A percentile compares a stretch with the other conserved stretches of the same genome.
These are phyloP conservation scores for Ploettnerulaceae sp. DNA, from an alignment of 2,329 filamentous ascomycete genomes.

Conservation along the genomic window DNA sequence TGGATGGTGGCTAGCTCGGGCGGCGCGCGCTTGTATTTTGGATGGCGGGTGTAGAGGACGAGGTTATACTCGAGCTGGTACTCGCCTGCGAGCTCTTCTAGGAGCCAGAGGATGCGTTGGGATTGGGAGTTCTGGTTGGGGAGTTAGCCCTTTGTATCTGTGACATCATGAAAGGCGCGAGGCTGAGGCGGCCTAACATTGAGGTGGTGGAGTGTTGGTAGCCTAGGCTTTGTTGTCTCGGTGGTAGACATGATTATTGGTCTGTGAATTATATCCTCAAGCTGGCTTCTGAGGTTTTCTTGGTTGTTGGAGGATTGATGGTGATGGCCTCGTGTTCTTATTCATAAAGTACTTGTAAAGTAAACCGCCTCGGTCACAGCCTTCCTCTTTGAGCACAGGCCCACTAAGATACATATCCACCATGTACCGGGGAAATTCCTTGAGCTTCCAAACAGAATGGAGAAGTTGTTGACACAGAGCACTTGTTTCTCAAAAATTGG, in stretches of 20 bases:
- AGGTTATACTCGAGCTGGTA: conserved; percentile 72
- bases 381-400: too few species aligned
- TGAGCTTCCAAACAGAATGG: too few species aligned
- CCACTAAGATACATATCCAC: too few species aligned
- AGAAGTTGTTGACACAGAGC: too few species aligned
- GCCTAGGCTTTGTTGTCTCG: conserved; percentile 7
- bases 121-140: conserved; percentile 58
- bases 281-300: too few species aligned
- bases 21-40: conserved; percentile 60
- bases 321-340: too few species aligned
- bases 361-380: too few species aligned
- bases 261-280: background rate
- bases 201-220: conserved; percentile 30
- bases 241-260: conserved; percentile 3
- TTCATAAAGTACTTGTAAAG: too few species aligned
- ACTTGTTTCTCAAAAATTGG: conserved; percentile 2
- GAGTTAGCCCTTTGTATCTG: conserved; percentile 10
- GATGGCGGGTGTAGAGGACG: conserved; percentile 60
- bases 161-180: background rate
- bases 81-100: conserved; percentile 64
- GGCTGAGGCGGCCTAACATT: conserved; percentile 18
- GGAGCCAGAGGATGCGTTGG: conserved; percentile 64
- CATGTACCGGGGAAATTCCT: too few species aligned
- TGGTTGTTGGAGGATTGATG: too few species aligned
- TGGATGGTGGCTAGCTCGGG: conserved; percentile 66